These are phyloP conservation scores for Collybiopsis confluens DNA, from an alignment of 768 basidiomycete genomes.

Conservation along the genomic window DNA sequence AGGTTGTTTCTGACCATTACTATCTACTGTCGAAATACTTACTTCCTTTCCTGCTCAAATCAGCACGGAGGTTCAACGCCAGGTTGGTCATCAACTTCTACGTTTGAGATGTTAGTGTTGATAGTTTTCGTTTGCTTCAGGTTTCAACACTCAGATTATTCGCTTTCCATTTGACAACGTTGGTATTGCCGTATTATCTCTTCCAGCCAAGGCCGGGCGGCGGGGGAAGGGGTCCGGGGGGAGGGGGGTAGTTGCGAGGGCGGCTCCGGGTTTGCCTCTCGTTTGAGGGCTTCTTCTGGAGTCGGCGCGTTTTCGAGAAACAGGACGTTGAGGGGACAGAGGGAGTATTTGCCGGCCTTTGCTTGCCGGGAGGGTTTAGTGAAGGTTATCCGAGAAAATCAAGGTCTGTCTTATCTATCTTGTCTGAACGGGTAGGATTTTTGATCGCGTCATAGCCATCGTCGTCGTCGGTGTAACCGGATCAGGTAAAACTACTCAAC, in stretches of 20 bases:
- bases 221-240: slow-evolving; percentile 43
- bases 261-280: slow-evolving; percentile 95
- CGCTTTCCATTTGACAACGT: no score
- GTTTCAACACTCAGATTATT: slow-evolving; percentile 72
- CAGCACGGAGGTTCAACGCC: no score
- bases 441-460: slow-evolving; percentile 62
- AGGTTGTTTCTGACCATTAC: no score
- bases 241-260: slow-evolving; percentile 74
- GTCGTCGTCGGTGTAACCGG: slow-evolving; percentile 99
- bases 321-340: slow-evolving; percentile 87
- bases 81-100: no score
- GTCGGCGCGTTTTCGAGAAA: slow-evolving; percentile 77
- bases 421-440: no score
- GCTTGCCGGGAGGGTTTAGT: slow-evolving; percentile 93
- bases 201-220: slow-evolving; percentile 52
- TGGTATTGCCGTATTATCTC: no score
- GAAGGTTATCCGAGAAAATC: slow-evolving; percentile 86
- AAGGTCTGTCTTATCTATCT: slow-evolving; percentile 53
- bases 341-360: slow-evolving; percentile 96
- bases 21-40: no score
- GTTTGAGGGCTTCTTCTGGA: slow-evolving; percentile 76
- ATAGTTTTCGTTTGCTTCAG: no score
- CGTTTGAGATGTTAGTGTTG: no score
- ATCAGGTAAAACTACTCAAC: slow-evolving; percentile 96
- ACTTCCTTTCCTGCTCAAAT: no score